These are phyloP conservation scores for Sporothrix curviconia DNA, from an alignment of 2,329 filamentous ascomycete genomes.

Conservation along the genomic window DNA sequence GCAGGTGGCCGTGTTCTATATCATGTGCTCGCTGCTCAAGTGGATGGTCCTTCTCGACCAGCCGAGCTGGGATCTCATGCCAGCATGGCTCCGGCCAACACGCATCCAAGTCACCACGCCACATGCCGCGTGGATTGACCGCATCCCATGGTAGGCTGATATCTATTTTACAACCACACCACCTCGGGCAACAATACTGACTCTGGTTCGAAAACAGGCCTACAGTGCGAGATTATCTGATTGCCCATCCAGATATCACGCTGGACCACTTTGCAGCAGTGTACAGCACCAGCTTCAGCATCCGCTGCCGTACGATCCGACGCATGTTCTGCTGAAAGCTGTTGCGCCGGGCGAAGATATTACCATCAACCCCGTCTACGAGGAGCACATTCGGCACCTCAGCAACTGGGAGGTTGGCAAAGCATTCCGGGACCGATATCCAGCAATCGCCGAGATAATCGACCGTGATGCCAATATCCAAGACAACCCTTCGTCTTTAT, in stretches of 20 bases:
- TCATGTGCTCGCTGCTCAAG: constrained; percentile 27
- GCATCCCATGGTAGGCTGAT: constrained; percentile 28
- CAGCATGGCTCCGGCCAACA: constrained; percentile 26
- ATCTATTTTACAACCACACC: too few species aligned
- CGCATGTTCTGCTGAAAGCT: constrained; percentile 23
- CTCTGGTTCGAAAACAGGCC: constrained; percentile 24
- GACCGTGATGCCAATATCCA: constrained; percentile 16
- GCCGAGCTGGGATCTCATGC: constrained; percentile 27
- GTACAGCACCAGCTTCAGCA: constrained; percentile 27
- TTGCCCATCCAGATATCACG: constrained; percentile 26
- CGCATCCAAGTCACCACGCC: constrained; percentile 23
- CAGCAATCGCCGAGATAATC: constrained; percentile 22
- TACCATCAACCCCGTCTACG: constrained; percentile 27
- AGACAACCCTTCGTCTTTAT: not conserved
- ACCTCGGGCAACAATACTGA: not conserved
- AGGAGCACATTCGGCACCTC: constrained; percentile 27
- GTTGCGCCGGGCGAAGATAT: constrained; percentile 17
- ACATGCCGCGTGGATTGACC: constrained; percentile 29
- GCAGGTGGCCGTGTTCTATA: constrained; percentile 27
- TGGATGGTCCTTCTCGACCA: constrained; percentile 28
- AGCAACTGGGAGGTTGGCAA: constrained; percentile 26
- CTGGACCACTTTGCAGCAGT: constrained; percentile 27
- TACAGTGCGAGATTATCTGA: constrained; percentile 25
- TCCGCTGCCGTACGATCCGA: constrained; percentile 28
- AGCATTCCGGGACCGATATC: constrained; percentile 24